Conservation (phyloP, 208 protist genomes). For the Tritrichomonas foetus region DNA sequence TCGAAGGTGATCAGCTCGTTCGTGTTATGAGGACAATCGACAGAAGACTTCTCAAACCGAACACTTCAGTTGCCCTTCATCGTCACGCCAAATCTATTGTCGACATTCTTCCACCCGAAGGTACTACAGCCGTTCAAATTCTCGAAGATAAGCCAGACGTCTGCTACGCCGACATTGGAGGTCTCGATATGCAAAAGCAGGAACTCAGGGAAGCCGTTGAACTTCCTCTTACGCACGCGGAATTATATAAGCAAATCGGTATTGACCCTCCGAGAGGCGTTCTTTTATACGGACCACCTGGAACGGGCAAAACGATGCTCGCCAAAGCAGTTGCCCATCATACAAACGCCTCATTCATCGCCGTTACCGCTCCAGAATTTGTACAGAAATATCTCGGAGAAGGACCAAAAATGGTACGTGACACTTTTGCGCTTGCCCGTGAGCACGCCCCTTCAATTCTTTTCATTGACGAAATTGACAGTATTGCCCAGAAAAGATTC, state of each 20-base stretch:
- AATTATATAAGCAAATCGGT: conserved; percentile 89
- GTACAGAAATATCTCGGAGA: conserved; percentile 97
- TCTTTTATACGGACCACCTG: conserved; percentile 88
- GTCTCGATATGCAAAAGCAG: conserved; percentile 23
- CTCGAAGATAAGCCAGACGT: not conserved
- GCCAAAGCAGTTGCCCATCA: conserved; percentile 88
- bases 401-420: conserved; percentile 96
- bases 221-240: conserved; percentile 92
- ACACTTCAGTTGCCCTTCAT: conserved; percentile 93
- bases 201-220: conserved; percentile 88
- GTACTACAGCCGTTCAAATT: conserved; percentile 70
- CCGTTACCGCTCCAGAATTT: conserved; percentile 81
- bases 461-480: conserved; percentile 99
- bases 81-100: conserved; percentile 93
- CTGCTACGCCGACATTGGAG: conserved; percentile 34
- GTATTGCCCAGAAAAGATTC: conserved; percentile 82
- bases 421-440: conserved; percentile 98
- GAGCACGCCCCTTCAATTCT: conserved; percentile 98
- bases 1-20: conserved; percentile 82
- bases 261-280: conserved; percentile 98
- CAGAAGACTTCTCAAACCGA: conserved; percentile 86
- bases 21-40: conserved; percentile 72
- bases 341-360: conserved; percentile 77
- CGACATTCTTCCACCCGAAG: conserved; percentile 89
- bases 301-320: conserved; percentile 92